These are phyloP conservation scores for Globisporangium yorkense DNA, from an alignment of 352 stramenopile genomes.

Conservation along the genomic window DNA sequence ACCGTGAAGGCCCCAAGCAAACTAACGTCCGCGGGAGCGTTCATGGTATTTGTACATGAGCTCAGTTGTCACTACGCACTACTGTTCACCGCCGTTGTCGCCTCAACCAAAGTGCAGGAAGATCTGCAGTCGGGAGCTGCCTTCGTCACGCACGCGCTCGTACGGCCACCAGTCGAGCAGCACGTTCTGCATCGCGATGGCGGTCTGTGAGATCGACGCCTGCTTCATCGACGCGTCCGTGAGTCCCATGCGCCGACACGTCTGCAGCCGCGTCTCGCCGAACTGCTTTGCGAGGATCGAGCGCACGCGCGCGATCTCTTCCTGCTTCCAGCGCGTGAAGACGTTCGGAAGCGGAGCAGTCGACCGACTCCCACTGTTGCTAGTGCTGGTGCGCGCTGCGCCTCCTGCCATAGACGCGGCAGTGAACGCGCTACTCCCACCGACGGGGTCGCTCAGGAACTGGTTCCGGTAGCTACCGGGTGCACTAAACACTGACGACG, in stretches of 20 bases:
- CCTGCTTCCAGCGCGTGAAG: slow-evolving; percentile 47
- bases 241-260: slow-evolving; percentile 58
- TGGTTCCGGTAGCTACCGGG: slow-evolving; percentile 4
- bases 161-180: slow-evolving; percentile 40
- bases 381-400: not conserved
- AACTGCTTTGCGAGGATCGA: slow-evolving; percentile 46
- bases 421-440: not conserved
- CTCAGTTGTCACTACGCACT: no score
- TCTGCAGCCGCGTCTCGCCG: slow-evolving; percentile 49
- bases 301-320: slow-evolving; percentile 40
- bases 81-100: no score
- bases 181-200: slow-evolving; percentile 59
- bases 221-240: slow-evolving; percentile 51
- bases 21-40: no score
- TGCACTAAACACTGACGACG: not conserved
- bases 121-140: slow-evolving; percentile 59
- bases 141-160: slow-evolving; percentile 38
- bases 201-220: slow-evolving; percentile 39
- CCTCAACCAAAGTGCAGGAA: slow-evolving; percentile 63
- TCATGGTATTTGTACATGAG: no score
- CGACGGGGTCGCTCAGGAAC: slow-evolving; percentile 5
- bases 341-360: slow-evolving; percentile 24
- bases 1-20: no score
- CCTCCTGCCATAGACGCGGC: not conserved
- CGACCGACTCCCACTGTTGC: slow-evolving; percentile 3